phyloP scores from a whole-genome alignment of 1,284 basidiomycete species.

The Moesziomyces parantarcticus region DNA sequence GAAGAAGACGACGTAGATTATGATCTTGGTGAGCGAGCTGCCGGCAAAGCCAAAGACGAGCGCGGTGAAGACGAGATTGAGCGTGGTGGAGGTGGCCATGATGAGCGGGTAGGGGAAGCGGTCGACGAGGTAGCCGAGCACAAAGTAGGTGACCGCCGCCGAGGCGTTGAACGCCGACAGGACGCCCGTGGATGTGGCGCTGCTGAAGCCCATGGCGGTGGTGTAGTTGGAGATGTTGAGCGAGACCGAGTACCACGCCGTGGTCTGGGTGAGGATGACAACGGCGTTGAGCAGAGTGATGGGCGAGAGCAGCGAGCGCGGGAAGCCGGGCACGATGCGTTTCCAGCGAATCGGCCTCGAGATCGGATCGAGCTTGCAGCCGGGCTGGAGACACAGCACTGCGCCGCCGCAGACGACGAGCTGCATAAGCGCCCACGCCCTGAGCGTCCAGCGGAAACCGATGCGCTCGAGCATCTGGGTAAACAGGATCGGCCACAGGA shows the following conservation, averaged over 20 bases:
- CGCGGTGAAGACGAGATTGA: conserved; percentile 44
- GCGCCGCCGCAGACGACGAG: conserved; percentile 41
- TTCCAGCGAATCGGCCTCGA: conserved; percentile 21
- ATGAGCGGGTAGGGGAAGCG: conserved; percentile 43
- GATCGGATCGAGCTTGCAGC: background rate
- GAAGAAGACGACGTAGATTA: conserved; percentile 55
- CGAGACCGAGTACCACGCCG: conserved; percentile 51
- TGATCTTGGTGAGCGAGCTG: conserved; percentile 43
- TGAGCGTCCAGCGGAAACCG: conserved; percentile 56
- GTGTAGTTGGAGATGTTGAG: conserved; percentile 56
- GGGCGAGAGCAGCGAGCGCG: conserved; percentile 17
- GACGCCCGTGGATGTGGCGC: conserved; percentile 46
- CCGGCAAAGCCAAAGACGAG: conserved; percentile 56
- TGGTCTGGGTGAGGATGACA: conserved; percentile 39
- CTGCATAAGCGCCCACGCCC: conserved; percentile 39
- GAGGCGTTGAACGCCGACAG: conserved; percentile 59
- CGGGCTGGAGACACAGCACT: conserved; percentile 19
- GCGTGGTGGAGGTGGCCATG: conserved; percentile 42
- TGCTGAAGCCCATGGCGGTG: conserved; percentile 46
- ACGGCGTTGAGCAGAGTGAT: conserved; percentile 30
- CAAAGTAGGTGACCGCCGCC: conserved; percentile 48
- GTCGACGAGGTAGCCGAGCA: conserved; percentile 50
- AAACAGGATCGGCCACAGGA: conserved; percentile 55
- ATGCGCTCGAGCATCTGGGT: conserved; percentile 30
- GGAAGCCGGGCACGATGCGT: conserved; percentile 26